Evolutionary conservation across 169 alveolate species (phyloP).

Genomic region (Eimeria mitis): DNA sequence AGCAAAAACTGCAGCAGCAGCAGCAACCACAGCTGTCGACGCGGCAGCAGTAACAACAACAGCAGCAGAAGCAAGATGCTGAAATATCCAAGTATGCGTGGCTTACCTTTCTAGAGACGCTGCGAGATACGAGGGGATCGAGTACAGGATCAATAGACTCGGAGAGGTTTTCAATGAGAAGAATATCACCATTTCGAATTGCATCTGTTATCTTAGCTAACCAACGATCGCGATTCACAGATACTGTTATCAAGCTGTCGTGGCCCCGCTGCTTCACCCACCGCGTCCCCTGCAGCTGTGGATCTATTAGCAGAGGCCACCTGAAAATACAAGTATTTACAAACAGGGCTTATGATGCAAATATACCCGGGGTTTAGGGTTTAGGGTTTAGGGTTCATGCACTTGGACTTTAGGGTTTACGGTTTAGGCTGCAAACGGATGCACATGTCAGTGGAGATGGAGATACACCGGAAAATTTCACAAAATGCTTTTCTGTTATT

Average conservation of each 20-base stretch:
- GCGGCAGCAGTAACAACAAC: neutral
- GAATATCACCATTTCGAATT: slow-evolving; percentile 95
- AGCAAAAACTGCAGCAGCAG: too few species aligned
- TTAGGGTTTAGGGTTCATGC: too few species aligned
- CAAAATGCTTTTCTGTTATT: too few species aligned
- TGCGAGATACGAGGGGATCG: slow-evolving; percentile 97
- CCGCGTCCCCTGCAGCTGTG: slow-evolving; percentile 97
- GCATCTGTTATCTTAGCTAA: slow-evolving; percentile 91
- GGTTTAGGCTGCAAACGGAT: too few species aligned
- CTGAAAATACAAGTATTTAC: neutral
- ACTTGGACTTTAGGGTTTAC: too few species aligned
- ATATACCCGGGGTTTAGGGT: too few species aligned
- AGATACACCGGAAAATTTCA: too few species aligned
- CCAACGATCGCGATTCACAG: slow-evolving; percentile 95
- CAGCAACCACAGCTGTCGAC: too few species aligned
- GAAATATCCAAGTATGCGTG: too few species aligned
- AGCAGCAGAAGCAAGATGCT: neutral
- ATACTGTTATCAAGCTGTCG: slow-evolving; percentile 94
- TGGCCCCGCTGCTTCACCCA: slow-evolving; percentile 96
- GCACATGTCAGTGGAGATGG: too few species aligned
- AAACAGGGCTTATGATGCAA: too few species aligned
- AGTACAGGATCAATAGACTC: slow-evolving; percentile 97
- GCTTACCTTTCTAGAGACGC: slow-evolving; percentile 94
- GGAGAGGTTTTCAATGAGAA: slow-evolving; percentile 96
- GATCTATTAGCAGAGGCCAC: slow-evolving; percentile 98